These are phyloP conservation scores for Aspergillus awamori DNA, from an alignment of 2,329 filamentous ascomycete genomes.

Conservation along the genomic window DNA sequence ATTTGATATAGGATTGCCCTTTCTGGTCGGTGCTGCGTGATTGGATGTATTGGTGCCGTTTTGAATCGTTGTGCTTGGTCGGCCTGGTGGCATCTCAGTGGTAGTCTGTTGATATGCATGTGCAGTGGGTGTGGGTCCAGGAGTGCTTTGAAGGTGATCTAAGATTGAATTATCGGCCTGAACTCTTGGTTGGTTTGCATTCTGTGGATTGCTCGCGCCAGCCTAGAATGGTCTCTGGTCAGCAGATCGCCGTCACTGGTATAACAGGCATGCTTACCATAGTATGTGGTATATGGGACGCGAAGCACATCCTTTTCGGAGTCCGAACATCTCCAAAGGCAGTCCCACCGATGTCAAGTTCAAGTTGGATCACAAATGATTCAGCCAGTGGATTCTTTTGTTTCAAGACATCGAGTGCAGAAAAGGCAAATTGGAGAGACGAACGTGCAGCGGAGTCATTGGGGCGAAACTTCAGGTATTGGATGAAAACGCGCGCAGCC, in stretches of 20 bases:
- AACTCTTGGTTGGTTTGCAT: background rate
- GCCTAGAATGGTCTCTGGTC: background rate
- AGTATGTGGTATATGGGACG: slow-evolving; percentile 1
- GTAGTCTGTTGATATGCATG: background rate
- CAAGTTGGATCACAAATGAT: slow-evolving; percentile 89
- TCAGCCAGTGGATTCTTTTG: slow-evolving; percentile 87
- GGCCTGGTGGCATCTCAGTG: background rate
- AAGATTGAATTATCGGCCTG: background rate
- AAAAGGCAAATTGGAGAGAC: slow-evolving; percentile 85
- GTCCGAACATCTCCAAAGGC: slow-evolving; percentile 33
- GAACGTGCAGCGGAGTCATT: slow-evolving; percentile 76
- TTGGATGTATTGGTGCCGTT: background rate
- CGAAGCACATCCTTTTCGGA: slow-evolving; percentile 13
- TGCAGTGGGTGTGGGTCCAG: background rate
- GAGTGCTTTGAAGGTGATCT: background rate
- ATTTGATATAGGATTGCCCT: slow-evolving; percentile 15
- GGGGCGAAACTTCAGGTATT: slow-evolving; percentile 92
- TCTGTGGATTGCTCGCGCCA: background rate
- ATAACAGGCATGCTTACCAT: slow-evolving; percentile 11
- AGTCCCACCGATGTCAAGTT: slow-evolving; percentile 78
- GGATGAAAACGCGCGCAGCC: slow-evolving; percentile 91
- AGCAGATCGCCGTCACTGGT: background rate
- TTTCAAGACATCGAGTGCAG: slow-evolving; percentile 88
- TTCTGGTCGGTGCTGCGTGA: background rate
- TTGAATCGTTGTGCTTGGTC: background rate